Evolutionary conservation across 768 basidiomycete genomes (phyloP), one percentile per base, ranked within the genome.

Genomic region (Nidula microcarpa): DNA sequence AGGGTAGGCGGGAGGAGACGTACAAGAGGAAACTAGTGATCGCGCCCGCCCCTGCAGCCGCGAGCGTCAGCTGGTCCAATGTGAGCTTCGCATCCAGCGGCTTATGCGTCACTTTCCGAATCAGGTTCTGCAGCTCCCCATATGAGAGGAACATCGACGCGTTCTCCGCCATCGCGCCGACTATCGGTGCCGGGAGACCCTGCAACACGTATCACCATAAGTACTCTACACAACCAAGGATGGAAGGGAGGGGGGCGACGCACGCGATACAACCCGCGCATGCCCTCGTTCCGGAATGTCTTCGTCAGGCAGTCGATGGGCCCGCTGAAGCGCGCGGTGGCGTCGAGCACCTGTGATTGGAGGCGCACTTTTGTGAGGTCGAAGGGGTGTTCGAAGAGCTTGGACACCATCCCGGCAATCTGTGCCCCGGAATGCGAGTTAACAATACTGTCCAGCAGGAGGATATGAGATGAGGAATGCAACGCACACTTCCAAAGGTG

Each of bases 121-220:
- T 79, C 44, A 74, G 59, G 60, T 75, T 78, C 67, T 93, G 87
- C n/a, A 86, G 71, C 65, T 91, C 86, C 54, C 83, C 85, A 65
- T 98, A 98, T 5, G 89, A 75, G 45, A 97, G 71, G 73, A 99
- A 99, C 35, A 98, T 75, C 1, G 83, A 78, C 1, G 96, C 96
- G 57, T 95, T 98, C 69, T 98, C 95, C 1, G 82, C 86, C 85
- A 96, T 96, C 30, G 96, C 91, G 4, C 94, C 96, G 0, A 88
- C 84, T 33, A 99, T 76, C 0, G 96, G 96, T 41, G 93, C 91
- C n/a, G 95, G 93, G 3, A 98, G 75, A 13, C 96, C 96, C 95
- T 94, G 23, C 23, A 23, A 47, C 18, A 51, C 33, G 45, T 6
- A 52, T 33, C 51, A 43, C 23, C 32, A 43, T 51, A 36, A 13